A percentile compares a stretch with the other conserved stretches of the same genome.
phyloP scores from a whole-genome alignment of 2,329 filamentous ascomycete genomes.

The Penicillium sp. region DNA sequence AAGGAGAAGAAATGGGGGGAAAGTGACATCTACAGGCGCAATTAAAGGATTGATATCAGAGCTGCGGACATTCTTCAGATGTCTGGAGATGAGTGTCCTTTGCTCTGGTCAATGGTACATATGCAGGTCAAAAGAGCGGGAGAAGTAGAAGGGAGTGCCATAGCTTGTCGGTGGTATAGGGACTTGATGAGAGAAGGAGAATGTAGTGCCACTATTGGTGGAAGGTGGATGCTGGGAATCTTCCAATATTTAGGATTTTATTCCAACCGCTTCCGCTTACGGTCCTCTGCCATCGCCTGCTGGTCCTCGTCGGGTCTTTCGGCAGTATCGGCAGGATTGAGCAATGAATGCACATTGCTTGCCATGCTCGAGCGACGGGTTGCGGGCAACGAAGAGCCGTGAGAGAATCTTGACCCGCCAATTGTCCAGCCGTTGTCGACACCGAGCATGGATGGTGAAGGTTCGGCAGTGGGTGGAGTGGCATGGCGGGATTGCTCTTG shows the following conservation, averaged over 20 bases:
- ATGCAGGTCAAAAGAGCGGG: slow-evolving; percentile 13
- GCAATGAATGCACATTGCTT: slow-evolving; percentile 65
- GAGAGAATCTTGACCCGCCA: slow-evolving; percentile 46
- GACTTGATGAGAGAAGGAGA: background rate
- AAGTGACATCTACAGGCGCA: slow-evolving; percentile 22
- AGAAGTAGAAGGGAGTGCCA: background rate
- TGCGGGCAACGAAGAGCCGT: slow-evolving; percentile 53
- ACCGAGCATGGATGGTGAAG: slow-evolving; percentile 50
- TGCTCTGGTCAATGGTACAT: slow-evolving; percentile 14
- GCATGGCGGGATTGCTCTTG: slow-evolving; percentile 51
- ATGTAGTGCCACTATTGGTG: background rate
- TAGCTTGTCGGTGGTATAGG: slow-evolving; percentile 4
- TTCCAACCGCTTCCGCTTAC: slow-evolving; percentile 60
- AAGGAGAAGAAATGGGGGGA: slow-evolving; percentile 7
- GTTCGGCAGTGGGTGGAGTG: slow-evolving; percentile 54
- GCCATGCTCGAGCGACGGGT: slow-evolving; percentile 70
- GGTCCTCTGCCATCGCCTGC: slow-evolving; percentile 53
- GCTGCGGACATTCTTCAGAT: slow-evolving; percentile 7
- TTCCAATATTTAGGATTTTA: slow-evolving; percentile 33
- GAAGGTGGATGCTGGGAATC: background rate
- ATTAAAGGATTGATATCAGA: slow-evolving; percentile 4
- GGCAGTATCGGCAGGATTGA: slow-evolving; percentile 68
- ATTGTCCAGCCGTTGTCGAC: slow-evolving; percentile 59
- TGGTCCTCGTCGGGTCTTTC: slow-evolving; percentile 66
- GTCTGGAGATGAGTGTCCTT: slow-evolving; percentile 8